These are phyloP conservation scores for Fremontodendron californicum DNA, from an alignment of 345 rosid genomes.

Conservation along the genomic window DNA sequence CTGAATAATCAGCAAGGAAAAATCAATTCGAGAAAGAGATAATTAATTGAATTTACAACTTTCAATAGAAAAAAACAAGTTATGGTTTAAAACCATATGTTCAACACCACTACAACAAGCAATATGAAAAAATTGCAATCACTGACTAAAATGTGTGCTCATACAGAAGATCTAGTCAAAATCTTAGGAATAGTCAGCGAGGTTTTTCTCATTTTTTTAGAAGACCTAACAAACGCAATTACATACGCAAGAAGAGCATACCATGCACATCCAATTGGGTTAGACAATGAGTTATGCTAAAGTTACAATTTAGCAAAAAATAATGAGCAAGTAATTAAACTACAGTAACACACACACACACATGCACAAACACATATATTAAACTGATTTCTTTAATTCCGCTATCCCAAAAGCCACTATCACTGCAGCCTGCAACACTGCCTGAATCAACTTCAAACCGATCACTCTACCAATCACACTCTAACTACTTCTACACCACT, in stretches of 20 bases:
- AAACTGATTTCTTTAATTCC: not conserved
- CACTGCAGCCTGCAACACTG: not conserved
- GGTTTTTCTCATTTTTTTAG: not conserved
- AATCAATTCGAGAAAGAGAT: not conserved
- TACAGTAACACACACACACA: not conserved
- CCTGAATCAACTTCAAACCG: not conserved
- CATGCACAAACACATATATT: not conserved
- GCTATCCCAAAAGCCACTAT: not conserved
- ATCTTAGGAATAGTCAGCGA: not conserved
- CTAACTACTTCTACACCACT: not conserved
- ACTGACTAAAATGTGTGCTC: not conserved
- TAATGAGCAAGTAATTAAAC: not conserved
- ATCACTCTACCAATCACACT: not conserved
- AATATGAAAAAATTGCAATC: not conserved
- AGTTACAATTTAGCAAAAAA: not conserved
- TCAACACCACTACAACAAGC: not conserved
- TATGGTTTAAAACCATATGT: not conserved
- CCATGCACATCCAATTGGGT: not conserved
- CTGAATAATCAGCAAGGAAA: not conserved
- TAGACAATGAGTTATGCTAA: not conserved
- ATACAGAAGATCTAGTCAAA: not conserved
- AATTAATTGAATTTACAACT: slow-evolving; percentile 1
- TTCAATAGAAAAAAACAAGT: not conserved
- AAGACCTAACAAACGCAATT: not conserved
- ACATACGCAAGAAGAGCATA: not conserved